Evolutionary conservation across 2,329 filamentous ascomycete genomes (phyloP), one percentile per base, ranked within the genome.

Genomic region (Amesomyces nigricolor): DNA sequence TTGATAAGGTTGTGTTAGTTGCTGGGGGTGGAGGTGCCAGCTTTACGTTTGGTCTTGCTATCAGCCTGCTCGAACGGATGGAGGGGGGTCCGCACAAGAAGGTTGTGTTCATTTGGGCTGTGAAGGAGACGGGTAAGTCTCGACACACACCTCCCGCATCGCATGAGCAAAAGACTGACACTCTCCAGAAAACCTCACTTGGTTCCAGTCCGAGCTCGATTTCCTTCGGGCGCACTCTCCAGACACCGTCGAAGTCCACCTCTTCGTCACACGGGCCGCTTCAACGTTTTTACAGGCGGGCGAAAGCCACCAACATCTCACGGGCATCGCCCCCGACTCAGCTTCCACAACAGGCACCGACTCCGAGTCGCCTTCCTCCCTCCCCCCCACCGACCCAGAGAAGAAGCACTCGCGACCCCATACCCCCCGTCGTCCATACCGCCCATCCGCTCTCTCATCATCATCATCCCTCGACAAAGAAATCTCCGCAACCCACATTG

Each of bases 21-120:
- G 79, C 80, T 3, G 82, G 82, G 11, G 83, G 82, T 4, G 81
- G 79, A 49, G 82, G 83, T 2, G 82, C 79, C 2, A 83, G 77
- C 30, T 86, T 85, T 64, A 77, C 75, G 0, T 78, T 79, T 56
- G 76, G 76, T 5, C 66, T 79, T 37, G 75, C 73, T 1, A 65
- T 73, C 7, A 75, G 77, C 57, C 70, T 78, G 56, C 67, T 78
- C 5, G 69, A 71, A 58, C 71, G 74, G 46, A 70, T 77, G 66
- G 65, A 65, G 0, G 64, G 71, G 40, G 64, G 67, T 35, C 68
- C 70, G 2, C 63, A 65, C 19, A 71, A 72, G 56, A 65, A 67
- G 37, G 67, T 79, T 40, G 73, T 75, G 1, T 77, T 79, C 53
- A 73, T 79, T 29, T 80, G 77, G 78, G 68, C 73, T 7, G 74